Conservation (phyloP, 371 early-diverging fungal species). For the Choanephora cucurbitarum region DNA sequence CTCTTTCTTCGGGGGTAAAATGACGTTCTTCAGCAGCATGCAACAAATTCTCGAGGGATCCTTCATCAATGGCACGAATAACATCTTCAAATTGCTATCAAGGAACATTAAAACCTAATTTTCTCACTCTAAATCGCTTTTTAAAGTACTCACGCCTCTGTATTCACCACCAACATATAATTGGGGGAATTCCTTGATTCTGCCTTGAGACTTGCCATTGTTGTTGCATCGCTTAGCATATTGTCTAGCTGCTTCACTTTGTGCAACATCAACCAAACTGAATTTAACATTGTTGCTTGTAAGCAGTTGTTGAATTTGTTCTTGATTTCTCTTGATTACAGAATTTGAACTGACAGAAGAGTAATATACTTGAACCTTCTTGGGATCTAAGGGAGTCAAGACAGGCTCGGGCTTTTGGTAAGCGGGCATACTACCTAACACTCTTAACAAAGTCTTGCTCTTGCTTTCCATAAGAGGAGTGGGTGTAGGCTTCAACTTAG, state of each 20-base stretch:
- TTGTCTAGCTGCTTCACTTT: slow-evolving; percentile 45
- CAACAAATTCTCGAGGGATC: slow-evolving; percentile 20
- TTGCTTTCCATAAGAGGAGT: slow-evolving; percentile 26
- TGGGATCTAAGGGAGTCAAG: slow-evolving; percentile 40
- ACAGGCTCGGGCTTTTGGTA: slow-evolving; percentile 33
- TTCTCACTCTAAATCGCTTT: background rate
- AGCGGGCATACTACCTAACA: slow-evolving; percentile 24
- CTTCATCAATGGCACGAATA: slow-evolving; percentile 26
- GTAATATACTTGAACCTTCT: slow-evolving; percentile 46
- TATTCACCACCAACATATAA: slow-evolving; percentile 48
- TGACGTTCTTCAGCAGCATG: slow-evolving; percentile 35
- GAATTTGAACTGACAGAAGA: slow-evolving; percentile 48
- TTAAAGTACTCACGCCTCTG: slow-evolving; percentile 32
- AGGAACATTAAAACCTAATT: background rate
- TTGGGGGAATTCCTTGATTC: slow-evolving; percentile 43
- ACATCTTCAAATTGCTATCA: slow-evolving; percentile 36
- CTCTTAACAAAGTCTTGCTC: slow-evolving; percentile 29
- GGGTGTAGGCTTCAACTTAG: slow-evolving; percentile 25
- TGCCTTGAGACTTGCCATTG: slow-evolving; percentile 28
- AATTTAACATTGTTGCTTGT: slow-evolving; percentile 30
- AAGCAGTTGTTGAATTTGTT: slow-evolving; percentile 43
- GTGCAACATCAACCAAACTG: slow-evolving; percentile 46
- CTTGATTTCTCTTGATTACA: slow-evolving; percentile 49
- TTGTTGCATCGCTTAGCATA: slow-evolving; percentile 46
- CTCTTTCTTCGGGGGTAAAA: slow-evolving; percentile 35